These are phyloP conservation scores for Schizosaccharomyces octosporus DNA, from an alignment of 805 yeast genomes.

Conservation along the genomic window DNA sequence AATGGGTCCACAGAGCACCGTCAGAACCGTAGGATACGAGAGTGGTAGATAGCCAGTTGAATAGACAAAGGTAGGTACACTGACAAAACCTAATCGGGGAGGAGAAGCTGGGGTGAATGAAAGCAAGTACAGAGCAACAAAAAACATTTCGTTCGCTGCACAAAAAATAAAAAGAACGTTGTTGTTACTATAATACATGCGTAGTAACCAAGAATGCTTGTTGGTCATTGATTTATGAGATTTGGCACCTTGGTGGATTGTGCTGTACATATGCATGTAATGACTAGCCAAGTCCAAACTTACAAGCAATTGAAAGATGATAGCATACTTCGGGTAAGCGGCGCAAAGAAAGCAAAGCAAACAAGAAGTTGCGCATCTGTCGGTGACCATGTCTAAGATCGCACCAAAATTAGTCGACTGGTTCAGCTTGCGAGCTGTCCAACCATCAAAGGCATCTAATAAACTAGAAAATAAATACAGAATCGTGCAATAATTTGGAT, in stretches of 20 bases:
- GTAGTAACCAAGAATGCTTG: constrained; percentile 44
- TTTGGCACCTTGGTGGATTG: constrained; percentile 48
- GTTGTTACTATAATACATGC: constrained; percentile 69
- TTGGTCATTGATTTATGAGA: constrained; percentile 67
- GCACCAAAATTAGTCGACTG: constrained; percentile 87
- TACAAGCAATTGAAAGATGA: constrained; percentile 60
- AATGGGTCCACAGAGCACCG: constrained; percentile 47
- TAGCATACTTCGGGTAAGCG: constrained; percentile 43
- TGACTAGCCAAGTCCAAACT: constrained; percentile 71
- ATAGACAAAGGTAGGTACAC: constrained; percentile 2
- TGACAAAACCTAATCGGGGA: constrained; percentile 16
- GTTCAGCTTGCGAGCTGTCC: constrained; percentile 68
- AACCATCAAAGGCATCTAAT: constrained; percentile 88
- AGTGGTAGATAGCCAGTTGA: constrained; percentile 14
- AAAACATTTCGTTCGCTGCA: constrained; percentile 79
- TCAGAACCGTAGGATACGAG: constrained; percentile 36
- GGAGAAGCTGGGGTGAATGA: constrained; percentile 28
- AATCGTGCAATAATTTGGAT: constrained; percentile 46
- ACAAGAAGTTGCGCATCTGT: constrained; percentile 89
- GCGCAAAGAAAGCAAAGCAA: constrained; percentile 65
- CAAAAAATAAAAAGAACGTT: constrained; percentile 68
- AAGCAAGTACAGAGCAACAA: constrained; percentile 63
- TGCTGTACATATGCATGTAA: constrained; percentile 96
- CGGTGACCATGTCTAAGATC: constrained; percentile 95
- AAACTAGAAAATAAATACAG: constrained; percentile 73